These are phyloP conservation scores for Karstenula rhodostoma DNA, from an alignment of 2,329 filamentous ascomycete genomes.

Conservation along the genomic window DNA sequence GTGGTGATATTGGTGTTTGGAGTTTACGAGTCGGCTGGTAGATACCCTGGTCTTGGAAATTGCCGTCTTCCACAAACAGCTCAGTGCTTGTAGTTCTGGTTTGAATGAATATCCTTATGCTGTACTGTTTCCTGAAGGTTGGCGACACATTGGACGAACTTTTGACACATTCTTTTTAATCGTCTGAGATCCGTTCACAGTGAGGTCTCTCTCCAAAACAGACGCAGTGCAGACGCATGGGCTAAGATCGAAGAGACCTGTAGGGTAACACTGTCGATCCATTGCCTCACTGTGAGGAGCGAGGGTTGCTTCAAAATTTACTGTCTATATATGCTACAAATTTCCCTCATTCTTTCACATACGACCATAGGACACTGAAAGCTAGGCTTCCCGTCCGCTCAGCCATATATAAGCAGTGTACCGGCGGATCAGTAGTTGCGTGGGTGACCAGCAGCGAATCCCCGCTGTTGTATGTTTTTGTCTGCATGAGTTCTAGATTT, in stretches of 20 bases:
- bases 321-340: not conserved
- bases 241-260: no score
- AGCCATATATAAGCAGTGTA: no score
- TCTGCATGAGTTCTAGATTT: no score
- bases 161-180: no score
- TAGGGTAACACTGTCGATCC: no score
- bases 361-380: not conserved
- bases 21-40: not conserved
- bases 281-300: no score
- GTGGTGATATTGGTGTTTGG: not conserved
- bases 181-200: no score
- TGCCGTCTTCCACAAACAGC: not conserved
- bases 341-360: not conserved
- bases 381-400: not conserved
- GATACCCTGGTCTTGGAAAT: constrained; percentile 5
- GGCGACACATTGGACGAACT: no score
- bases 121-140: no score
- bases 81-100: not conserved
- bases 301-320: no score
- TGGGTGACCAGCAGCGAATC: not conserved
- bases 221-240: no score
- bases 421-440: not conserved
- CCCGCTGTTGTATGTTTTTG: not conserved
- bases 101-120: not conserved
- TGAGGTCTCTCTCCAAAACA: no score